A percentile compares a stretch with the other conserved stretches of the same genome.
Conservation (phyloP, 163 green algal species). For the Scenedesmus sp. region DNA sequence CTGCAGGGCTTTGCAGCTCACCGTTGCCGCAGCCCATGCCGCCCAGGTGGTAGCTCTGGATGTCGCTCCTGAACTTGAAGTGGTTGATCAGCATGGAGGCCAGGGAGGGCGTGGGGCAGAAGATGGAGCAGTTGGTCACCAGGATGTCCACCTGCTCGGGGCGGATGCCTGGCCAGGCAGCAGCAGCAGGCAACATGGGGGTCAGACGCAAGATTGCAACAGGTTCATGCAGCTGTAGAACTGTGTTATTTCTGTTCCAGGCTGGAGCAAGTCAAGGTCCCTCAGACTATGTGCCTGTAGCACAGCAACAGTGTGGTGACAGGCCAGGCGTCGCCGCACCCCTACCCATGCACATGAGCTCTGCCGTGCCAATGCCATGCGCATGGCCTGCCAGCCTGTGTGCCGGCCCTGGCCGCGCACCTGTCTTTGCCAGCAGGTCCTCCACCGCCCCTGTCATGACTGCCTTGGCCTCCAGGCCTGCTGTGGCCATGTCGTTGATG, state of each 20-base stretch:
- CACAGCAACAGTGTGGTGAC: too few species aligned
- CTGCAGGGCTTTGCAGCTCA: too few species aligned
- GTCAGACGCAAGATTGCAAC: too few species aligned
- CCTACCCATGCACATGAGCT: too few species aligned
- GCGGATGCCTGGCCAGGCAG: constrained; percentile 48
- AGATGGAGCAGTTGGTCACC: constrained; percentile 91
- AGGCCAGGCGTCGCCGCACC: too few species aligned
- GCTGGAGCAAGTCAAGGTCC: too few species aligned
- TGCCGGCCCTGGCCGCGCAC: too few species aligned
- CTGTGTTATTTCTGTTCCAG: too few species aligned
- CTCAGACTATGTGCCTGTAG: too few species aligned
- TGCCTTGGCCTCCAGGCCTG: constrained; percentile 42
- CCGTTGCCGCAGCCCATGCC: constrained; percentile 73
- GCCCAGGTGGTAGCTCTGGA: constrained; percentile 71
- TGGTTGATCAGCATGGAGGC: constrained; percentile 85
- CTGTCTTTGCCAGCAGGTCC: constrained; percentile 55
- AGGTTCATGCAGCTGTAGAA: too few species aligned
- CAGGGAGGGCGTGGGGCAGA: constrained; percentile 92
- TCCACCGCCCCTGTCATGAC: constrained; percentile 55
- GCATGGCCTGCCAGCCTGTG: too few species aligned
- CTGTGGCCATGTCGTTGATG: constrained; percentile 56
- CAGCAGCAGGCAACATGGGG: neutral
- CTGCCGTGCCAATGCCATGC: too few species aligned
- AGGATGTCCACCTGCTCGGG: constrained; percentile 91
- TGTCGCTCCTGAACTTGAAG: constrained; percentile 57